Evolutionary conservation across 1,284 basidiomycete species (phyloP), one percentile per base, ranked within the genome.

Genomic region (Trichosporon faecale): DNA sequence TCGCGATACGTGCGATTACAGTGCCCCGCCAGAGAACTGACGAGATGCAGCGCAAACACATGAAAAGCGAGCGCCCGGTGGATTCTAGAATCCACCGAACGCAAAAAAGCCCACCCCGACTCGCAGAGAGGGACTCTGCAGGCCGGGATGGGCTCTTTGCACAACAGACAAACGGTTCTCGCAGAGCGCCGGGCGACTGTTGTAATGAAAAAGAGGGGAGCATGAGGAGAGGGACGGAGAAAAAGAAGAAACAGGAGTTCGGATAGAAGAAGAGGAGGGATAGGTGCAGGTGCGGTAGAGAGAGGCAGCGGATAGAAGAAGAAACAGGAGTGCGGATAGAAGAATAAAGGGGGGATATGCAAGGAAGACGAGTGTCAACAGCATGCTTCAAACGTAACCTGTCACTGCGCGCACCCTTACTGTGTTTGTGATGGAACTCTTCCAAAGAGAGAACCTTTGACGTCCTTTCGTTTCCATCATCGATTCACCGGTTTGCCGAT

Each of bases 31-130:
- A 27, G 16, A n/a, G 46, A 2, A 21, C 46, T 52, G 46, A 23
- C 2, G 57, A 8, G 18, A 60, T 60, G 57, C 31, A 46, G 35
- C 35, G 57, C 61, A 52, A 66, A 18, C 49, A 70, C 37, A 70
- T 37, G 57, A 31, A 46, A 57, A 31, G 52, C 25, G 57, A 60
- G 57, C 57, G 57, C 29, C 57, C 57, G 18, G n/a, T 12, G 18
- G 25, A 14, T 61, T 49, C 66, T 25, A 52, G 57, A 60, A 33
- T 18, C 9, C 18, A 66, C 37, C 44, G 16, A 70, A 74, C 72
- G 73, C 73, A 74, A 74, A 74, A 74, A 73, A 73, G 72, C 73
- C 73, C 73, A 74, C 70, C 69, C 69, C 65, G 23, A 16, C 61
- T 18, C 65, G 60, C 33, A 61, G 66, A 33, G 33, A 52, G 57